Base-by-base conservation (phyloP, 306 rosid species). In the Carpinus fangiana region DNA sequence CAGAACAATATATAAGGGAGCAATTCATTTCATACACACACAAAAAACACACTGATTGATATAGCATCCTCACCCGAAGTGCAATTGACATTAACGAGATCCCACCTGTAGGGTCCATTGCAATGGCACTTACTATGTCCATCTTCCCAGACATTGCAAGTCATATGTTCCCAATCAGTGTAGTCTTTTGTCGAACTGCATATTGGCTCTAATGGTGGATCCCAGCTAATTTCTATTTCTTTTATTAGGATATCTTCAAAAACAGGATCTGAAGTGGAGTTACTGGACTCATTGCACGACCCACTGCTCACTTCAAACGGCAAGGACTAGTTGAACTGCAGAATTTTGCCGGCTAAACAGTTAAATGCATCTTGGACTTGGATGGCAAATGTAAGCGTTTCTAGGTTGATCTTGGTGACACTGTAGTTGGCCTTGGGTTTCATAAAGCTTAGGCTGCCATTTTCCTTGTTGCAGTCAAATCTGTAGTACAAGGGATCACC, bases 201-300 rank as follows among this genome's bases (percentile, higher is more conserved):
- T 7, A 45, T 11, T 12, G 85, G 81, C n/a, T 46, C 45, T 5
- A 18, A n/a, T 16, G 74, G 53, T 26, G 13, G 62, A 16, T 3
- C 34, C 85, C 81, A 81, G 38, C 47, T 36, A 18, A 81, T 61
- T 71, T 76, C 62, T 31, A 53, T 13, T 53, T 76, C 60, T 34
- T 11, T 43, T 41, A n/a, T 17, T 11, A 2, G 0, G 20, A n/a
- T n/a, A 56, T 56, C 28, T 7, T 56, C 23, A 21, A 20, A n/a
- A n/a, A 12, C 7, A 56, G 26, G 62, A 56, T 56, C 0, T 8
- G 54, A 18, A 7, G 8, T 55, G 23, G 61, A 5, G 48, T 45
- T 45, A 45, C 48, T 9, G 0, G 48, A 45, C 48, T 45, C 48
- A 7, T 45, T 45, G 48, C 48, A 28, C 31, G 31, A 45, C 48